A percentile compares a stretch with the other conserved stretches of the same genome.
Conservation (phyloP, 768 basidiomycete genomes). For the Panellus pusillus region DNA sequence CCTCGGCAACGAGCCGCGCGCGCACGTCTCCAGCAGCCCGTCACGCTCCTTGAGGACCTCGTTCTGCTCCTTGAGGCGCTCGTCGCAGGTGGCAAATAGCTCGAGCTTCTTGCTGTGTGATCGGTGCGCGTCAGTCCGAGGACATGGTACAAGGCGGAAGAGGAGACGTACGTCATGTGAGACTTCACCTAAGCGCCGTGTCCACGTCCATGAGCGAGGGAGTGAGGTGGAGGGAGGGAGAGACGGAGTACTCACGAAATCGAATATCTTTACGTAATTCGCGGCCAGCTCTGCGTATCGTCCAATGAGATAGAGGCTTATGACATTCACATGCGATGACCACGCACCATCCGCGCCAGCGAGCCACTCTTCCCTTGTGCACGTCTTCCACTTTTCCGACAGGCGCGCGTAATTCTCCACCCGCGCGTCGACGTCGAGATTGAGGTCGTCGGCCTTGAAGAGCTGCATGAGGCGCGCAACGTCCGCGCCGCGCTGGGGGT, state of each 20-base stretch:
- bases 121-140: not conserved
- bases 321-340: not conserved
- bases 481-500: not conserved
- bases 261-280: slow-evolving; percentile 45
- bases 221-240: not conserved
- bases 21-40: slow-evolving; percentile 37
- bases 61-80: slow-evolving; percentile 41
- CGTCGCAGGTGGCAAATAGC: slow-evolving; percentile 45
- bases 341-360: slow-evolving; percentile 50
- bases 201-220: not conserved
- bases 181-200: slow-evolving; percentile 45
- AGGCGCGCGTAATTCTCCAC: slow-evolving; percentile 45
- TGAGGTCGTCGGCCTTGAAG: slow-evolving; percentile 6
- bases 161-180: slow-evolving; percentile 44
- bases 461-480: slow-evolving; percentile 2
- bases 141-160: not conserved
- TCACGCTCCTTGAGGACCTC: slow-evolving; percentile 41
- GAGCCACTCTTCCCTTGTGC: slow-evolving; percentile 53
- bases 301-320: not conserved
- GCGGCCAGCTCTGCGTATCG: slow-evolving; percentile 38
- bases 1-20: slow-evolving; percentile 41
- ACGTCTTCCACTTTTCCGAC: slow-evolving; percentile 48
- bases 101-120: slow-evolving; percentile 44
- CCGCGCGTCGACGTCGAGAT: slow-evolving; percentile 31
- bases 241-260: slow-evolving; percentile 41